Evolutionary conservation across 768 basidiomycete species (phyloP), one percentile per base, ranked within the genome.

Genomic region (Krasilnikovozyma curviuscula): DNA sequence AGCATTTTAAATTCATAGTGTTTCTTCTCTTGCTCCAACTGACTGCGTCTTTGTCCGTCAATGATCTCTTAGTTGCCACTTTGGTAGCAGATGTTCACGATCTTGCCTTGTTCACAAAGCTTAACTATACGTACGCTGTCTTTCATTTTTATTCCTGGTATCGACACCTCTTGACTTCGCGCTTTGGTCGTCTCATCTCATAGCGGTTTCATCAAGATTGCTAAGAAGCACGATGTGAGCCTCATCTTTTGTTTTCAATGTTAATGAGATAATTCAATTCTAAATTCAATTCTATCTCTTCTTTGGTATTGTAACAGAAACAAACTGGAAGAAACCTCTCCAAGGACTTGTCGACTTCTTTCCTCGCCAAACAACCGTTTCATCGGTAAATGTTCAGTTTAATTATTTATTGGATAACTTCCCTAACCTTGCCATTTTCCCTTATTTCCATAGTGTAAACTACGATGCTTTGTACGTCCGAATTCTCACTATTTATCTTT

Each of bases 171-270:
- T 10, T 37, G 35, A 12, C 18, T n/a, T 1, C 29, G 32, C 8
- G 8, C 5, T 19, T 23, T 5, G 28, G 9, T 21, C 7, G n/a
- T 21, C 3, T 12, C 31, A 14, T 2, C 37, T 35, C 30, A 6
- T 37, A 52, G 50, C 1, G 93, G 93, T 9, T 98, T 98, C 63
- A 81, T 95, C 72, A 98, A 98, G 68, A 95, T 95, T 53, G 70
- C 95, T 53, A 95, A 97, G 81, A 95, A 95, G 79, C 88, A 95
- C 63, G 88, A 93, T 62, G 85, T 88, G 57, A 55, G 71, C 64
- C 32, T 25, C 25, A 30, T 41, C 12, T 14, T 29, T 9, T 13
- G 8, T 42, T 10, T 3, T 48, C 38, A 8, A 24, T 5, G 2
- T 18, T 24, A 25, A 18, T n/a, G n/a, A n/a, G n/a, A 27, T 48